Conservation (phyloP, 306 rosid genomes). For the Clitoria ternatea region DNA sequence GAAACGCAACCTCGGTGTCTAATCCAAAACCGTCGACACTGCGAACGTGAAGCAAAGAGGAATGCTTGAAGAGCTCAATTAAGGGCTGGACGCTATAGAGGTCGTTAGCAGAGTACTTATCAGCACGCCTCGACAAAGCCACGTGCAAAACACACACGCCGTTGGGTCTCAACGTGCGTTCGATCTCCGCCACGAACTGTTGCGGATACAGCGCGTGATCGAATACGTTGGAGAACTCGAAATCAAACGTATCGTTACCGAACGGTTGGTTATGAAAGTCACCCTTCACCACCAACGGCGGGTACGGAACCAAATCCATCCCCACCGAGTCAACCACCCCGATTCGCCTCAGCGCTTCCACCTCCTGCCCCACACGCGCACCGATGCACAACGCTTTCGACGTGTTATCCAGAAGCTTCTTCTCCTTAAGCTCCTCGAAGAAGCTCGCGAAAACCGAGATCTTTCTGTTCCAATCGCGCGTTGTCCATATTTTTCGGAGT, state of each 20-base stretch:
- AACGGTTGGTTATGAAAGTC: conserved; percentile 87
- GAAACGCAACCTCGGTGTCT: conserved; percentile 74
- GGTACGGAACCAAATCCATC: conserved; percentile 79
- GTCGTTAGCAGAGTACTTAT: conserved; percentile 90
- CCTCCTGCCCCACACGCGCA: conserved; percentile 90
- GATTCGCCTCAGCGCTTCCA: conserved; percentile 63
- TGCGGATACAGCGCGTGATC: conserved; percentile 90
- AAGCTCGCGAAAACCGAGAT: conserved; percentile 58
- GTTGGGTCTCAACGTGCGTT: conserved; percentile 68
- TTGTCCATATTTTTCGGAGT: conserved; percentile 79
- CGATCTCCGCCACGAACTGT: conserved; percentile 72
- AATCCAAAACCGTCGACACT: conserved; percentile 78
- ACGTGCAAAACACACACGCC: conserved; percentile 87
- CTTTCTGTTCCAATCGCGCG: conserved; percentile 92
- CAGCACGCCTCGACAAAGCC: conserved; percentile 55
- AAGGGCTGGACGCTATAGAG: conserved; percentile 63
- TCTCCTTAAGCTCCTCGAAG: conserved; percentile 39
- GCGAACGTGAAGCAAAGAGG: conserved; percentile 51
- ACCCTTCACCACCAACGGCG: conserved; percentile 71
- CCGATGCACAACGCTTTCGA: conserved; percentile 74
- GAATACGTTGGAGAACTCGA: conserved; percentile 92
- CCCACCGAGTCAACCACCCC: conserved; percentile 72
- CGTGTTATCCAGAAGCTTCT: conserved; percentile 34
- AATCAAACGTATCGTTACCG: conserved; percentile 51
- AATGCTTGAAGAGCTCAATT: conserved; percentile 45